These are phyloP conservation scores for Leishmania turanica DNA, from an alignment of 208 protist genomes.

Conservation along the genomic window DNA sequence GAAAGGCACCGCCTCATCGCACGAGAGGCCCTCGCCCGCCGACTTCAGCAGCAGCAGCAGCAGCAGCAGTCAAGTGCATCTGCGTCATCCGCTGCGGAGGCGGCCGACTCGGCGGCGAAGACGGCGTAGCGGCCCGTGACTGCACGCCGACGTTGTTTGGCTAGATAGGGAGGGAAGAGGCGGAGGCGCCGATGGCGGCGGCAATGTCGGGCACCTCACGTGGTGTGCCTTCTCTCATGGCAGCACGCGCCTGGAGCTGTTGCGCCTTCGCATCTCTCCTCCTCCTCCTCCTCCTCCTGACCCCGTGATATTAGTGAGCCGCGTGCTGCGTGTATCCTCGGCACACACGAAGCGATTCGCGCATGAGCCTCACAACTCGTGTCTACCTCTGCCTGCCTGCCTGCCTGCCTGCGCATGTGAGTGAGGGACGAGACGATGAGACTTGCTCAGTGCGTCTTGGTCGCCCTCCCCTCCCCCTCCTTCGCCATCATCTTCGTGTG, in stretches of 20 bases:
- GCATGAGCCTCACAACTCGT: too few relatives aligned
- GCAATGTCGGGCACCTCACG: not conserved
- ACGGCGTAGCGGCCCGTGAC: slow-evolving; percentile 12
- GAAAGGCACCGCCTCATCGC: slow-evolving; percentile 72
- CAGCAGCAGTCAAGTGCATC: not conserved
- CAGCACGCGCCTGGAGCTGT: not conserved
- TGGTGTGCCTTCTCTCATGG: not conserved
- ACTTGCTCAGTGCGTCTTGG: too few relatives aligned
- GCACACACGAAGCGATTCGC: not conserved
- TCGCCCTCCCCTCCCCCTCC: not conserved
- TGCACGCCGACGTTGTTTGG: not conserved
- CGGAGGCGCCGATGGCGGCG: not conserved
- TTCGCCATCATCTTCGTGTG: not conserved
- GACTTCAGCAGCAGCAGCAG: slow-evolving; percentile 33
- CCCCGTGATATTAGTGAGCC: not conserved
- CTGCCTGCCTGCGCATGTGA: not conserved
- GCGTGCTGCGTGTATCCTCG: not conserved
- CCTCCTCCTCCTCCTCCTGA: not conserved
- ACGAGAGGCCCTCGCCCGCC: slow-evolving; percentile 55
- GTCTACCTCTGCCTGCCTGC: not conserved
- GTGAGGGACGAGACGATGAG: not conserved
- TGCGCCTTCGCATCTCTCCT: not conserved
- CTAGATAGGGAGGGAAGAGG: not conserved
- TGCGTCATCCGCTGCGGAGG: not conserved
- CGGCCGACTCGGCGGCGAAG: slow-evolving; percentile 7